Evolutionary conservation across 495 filamentous ascomycete genomes (phyloP), one percentile per base, ranked within the genome.

Genomic region (Aspergillus avenaceus): DNA sequence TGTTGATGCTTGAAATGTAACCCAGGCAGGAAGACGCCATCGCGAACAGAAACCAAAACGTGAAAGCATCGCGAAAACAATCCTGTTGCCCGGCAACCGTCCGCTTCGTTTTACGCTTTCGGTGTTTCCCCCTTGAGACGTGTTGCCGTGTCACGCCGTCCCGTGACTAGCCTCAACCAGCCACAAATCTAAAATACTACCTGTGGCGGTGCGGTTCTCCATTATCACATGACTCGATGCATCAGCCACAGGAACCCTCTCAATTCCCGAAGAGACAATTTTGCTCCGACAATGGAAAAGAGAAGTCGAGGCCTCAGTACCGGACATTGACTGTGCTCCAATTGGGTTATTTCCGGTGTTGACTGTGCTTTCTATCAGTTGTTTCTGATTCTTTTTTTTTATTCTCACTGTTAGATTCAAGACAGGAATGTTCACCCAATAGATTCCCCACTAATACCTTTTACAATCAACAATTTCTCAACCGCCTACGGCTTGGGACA

Each of bases 181-280:
- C 55, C 55, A 56, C 54, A 53, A 12, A 40, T 27, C 19, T 4
- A 18, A 38, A 24, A 6, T n/a, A n/a, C n/a, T n/a, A n/a, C 3
- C 7, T 27, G 40, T 54, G 60, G 56, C 60, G 56, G 56, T 59
- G 53, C 45, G 0, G 26, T 0, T 0, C 18, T 9, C 16, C 13
- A 24, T 14, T 1, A 25, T 56, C 55, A 56, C 40, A 42, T 58
- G 51, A 27, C 6, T 9, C 3, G 34, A 19, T 18, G 16, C 1
- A 1, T 14, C 42, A 21, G 55, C 54, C 55, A 51, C 59, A 49
- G 19, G 41, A 31, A 25, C 43, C 38, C 53, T 29, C 46, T 46
- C 28, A 32, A 36, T n/a, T n/a, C 21, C 52, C 31, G 34, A 49
- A 44, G n/a, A 47, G 59, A 58, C 59, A 62, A 56, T 62, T 62